Evolutionary conservation across 2,329 filamentous ascomycete genomes (phyloP), one percentile per base, ranked within the genome.

Genomic region (Colletotrichum aenigma): DNA sequence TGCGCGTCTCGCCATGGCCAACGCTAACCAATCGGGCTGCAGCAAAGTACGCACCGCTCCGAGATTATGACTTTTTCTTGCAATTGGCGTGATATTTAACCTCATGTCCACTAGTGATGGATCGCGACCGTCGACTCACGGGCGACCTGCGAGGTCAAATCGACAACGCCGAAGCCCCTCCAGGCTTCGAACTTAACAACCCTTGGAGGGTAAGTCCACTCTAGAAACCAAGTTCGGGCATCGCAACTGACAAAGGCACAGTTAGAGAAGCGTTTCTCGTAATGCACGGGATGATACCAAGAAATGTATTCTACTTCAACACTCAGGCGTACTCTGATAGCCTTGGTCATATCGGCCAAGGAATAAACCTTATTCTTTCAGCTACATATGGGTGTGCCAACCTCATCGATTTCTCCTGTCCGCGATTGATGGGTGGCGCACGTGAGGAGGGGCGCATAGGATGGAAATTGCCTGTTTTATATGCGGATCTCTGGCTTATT

Each of bases 101-200:
- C n/a, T 21, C 43, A 56, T 72, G 15, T 71, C 38, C 43, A 76
- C 32, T 70, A 93, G 91, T 93, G 91, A 93, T 93, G 91, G 88
- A 91, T 71, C 90, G 91, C 80, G 91, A 93, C 79, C 87, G 88
- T 76, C 88, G 91, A 81, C 86, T 93, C 77, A 93, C 91, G 9
- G 91, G 91, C 61, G 86, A 84, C 62, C 79, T 91, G 77, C 87
- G 91, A 82, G 91, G 91, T 48, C 91, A 93, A 81, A 88, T 85
- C 71, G 90, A 92, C 81, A 86, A 85, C 30, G 83, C 90, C 56
- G 82, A 86, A 78, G 91, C 91, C 26, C 91, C 91, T 21, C 81
- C 86, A 21, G 91, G 91, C 48, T 93, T 91, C 82, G 91, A 93
- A 80, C 80, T 92, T 77, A 93, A 89, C 85, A 92, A 92, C 80